A percentile compares a stretch with the other conserved stretches of the same genome.
These are phyloP conservation scores for Phytophthora colocasiae DNA, from an alignment of 352 stramenopile species.

Conservation along the genomic window DNA sequence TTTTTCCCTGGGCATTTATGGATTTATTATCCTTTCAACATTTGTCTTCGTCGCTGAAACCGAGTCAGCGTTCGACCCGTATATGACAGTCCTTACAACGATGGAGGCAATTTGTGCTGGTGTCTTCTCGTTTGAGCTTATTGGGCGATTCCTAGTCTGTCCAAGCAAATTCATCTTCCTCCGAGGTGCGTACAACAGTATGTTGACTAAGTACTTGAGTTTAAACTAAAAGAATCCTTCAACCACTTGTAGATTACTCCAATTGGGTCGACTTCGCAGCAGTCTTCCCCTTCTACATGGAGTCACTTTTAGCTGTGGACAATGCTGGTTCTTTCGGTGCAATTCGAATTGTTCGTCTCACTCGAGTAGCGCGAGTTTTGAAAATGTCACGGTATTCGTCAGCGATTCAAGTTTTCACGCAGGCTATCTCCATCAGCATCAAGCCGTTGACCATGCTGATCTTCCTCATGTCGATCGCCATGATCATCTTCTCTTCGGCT, in stretches of 20 bases:
- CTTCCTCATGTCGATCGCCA: conserved; percentile 87
- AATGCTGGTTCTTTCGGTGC: conserved; percentile 72
- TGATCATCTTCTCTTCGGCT: conserved; percentile 85
- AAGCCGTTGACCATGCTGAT: conserved; percentile 89
- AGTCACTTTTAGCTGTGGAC: conserved; percentile 68
- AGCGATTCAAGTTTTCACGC: conserved; percentile 85
- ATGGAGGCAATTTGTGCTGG: conserved; percentile 60
- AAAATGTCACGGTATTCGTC: conserved; percentile 91
- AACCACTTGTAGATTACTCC: conserved; percentile 47
- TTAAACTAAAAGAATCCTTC: too few species aligned
- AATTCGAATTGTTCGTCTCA: conserved; percentile 86
- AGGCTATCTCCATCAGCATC: conserved; percentile 74
- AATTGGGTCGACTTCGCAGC: conserved; percentile 88
- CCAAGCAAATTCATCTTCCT: conserved; percentile 62
- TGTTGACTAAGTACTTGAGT: too few species aligned
- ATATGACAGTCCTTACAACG: conserved; percentile 39
- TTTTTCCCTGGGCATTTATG: conserved; percentile 66
- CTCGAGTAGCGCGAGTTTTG: conserved; percentile 82
- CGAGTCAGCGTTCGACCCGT: conserved; percentile 48
- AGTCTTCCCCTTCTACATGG: conserved; percentile 89
- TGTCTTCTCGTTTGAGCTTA: conserved; percentile 73
- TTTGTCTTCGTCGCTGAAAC: conserved; percentile 77
- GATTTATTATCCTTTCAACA: conserved; percentile 72
- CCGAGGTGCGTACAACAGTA: conserved; percentile 39
- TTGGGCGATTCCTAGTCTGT: conserved; percentile 53